Evolutionary conservation across 495 filamentous ascomycete species (phyloP), one percentile per base, ranked within the genome.

Genomic region (Penicilliopsis zonata): DNA sequence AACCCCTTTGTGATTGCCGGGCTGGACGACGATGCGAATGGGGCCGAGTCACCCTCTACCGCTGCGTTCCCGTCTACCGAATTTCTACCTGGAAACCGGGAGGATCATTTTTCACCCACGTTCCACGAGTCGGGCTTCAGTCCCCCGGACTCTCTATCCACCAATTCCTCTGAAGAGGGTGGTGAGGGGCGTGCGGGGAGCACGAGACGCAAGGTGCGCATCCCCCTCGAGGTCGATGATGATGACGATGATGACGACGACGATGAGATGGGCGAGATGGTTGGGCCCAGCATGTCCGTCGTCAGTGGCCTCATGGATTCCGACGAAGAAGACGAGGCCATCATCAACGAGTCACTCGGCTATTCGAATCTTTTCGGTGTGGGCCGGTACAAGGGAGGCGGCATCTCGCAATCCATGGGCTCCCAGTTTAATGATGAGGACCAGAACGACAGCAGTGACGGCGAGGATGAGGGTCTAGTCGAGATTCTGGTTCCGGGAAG

Each of bases 241-340:
- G 62, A 66, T 20, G 62, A 64, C 12, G 61, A 65, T 15, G 63
- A 67, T 6, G 62, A 66, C 19, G 62, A 64, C 12, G 61, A 65
- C 14, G 60, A 64, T 23, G 62, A 66, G 16, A 66, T 66, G 61
- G 61, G 61, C 4, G 61, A 66, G 36, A 66, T 66, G 61, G 58
- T 66, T 4, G 59, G 47, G 20, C 61, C 61, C 15, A 31, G 33
- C 31, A 23, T 27, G 13, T 51, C 50, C 8, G 51, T 38, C 28
- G 50, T 49, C n/a, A 38, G 47, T 16, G 50, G 47, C 13, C 47
- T 63, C 47, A 47, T 61, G 38, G 62, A 64, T 32, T 61, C 62
- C 13, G 60, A 66, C 25, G 62, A 66, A 7, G 62, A 66, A 35
- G 60, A 63, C 15, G 63, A 67, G 29, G 63, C 61, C 18, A 65